phyloP scores from a whole-genome alignment of 441 rosid species.

The Rhodomyrtus psidioides region DNA sequence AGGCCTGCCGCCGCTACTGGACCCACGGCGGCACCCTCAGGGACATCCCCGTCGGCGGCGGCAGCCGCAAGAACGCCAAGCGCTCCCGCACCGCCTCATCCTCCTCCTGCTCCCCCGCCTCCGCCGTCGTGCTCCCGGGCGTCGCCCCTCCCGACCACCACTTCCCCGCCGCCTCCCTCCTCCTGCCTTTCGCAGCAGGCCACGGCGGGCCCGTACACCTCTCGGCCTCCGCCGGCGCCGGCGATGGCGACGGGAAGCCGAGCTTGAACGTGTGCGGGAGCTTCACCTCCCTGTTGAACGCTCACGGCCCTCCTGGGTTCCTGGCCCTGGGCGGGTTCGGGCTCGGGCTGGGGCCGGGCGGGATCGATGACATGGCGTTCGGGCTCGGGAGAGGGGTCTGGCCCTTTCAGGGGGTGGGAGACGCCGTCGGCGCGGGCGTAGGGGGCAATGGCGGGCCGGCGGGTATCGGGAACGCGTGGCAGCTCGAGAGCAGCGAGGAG shows the following conservation, averaged over 20 bases:
- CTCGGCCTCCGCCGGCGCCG: background rate
- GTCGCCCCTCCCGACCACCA: conserved; percentile 1
- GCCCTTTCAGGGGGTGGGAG: conserved; percentile 47
- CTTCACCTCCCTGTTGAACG: conserved; percentile 66
- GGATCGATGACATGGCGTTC: conserved; percentile 52
- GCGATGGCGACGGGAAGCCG: conserved; percentile 22
- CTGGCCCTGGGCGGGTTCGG: conserved; percentile 62
- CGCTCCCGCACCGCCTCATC: conserved; percentile 48
- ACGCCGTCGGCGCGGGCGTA: conserved; percentile 11
- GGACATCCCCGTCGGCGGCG: conserved; percentile 85
- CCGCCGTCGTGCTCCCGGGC: conserved; percentile 5
- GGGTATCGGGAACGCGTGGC: conserved; percentile 53
- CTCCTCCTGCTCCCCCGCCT: background rate
- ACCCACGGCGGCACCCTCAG: conserved; percentile 92
- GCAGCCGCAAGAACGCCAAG: conserved; percentile 69
- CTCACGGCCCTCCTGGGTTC: conserved; percentile 50
- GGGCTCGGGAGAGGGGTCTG: conserved; percentile 79
- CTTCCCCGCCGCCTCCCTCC: conserved; percentile 34
- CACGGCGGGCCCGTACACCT: conserved; percentile 23
- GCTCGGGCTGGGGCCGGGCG: conserved; percentile 45
- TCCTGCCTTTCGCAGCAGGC: conserved; percentile 27
- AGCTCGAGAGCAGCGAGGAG: conserved; percentile 55
- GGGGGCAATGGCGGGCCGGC: conserved; percentile 7
- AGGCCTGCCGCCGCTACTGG: conserved; percentile 95
- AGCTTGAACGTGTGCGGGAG: conserved; percentile 23